Percentiles rank a stretch among this genome's conserved stretches.
Conservation (phyloP, 495 filamentous ascomycete species). For the Trichoderma virens region DNA sequence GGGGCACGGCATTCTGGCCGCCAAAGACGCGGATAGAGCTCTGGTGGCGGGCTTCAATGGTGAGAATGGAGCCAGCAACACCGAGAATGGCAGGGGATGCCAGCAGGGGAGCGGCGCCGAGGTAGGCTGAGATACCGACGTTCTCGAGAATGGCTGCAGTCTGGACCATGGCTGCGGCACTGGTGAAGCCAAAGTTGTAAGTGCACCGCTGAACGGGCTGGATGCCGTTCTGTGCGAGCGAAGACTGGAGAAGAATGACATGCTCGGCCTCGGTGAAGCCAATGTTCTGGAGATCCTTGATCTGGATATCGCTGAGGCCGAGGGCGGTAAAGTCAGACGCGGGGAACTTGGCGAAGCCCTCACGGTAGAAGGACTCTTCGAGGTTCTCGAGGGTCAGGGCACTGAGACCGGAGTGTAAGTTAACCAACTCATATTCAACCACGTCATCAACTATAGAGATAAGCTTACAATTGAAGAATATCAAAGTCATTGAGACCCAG, state of each 20-base stretch:
- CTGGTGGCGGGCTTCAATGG: slow-evolving; percentile 55
- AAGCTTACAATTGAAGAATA: slow-evolving; percentile 62
- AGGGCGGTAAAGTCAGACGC: slow-evolving; percentile 31
- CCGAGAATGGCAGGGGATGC: slow-evolving; percentile 43
- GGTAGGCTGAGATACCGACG: slow-evolving; percentile 55
- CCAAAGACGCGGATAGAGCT: slow-evolving; percentile 48
- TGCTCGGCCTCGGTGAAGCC: slow-evolving; percentile 48
- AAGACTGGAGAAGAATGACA: slow-evolving; percentile 46
- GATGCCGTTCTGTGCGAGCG: slow-evolving; percentile 46
- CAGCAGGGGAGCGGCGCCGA: slow-evolving; percentile 53
- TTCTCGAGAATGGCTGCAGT: slow-evolving; percentile 55
- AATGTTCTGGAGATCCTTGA: slow-evolving; percentile 32
- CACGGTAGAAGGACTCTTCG: slow-evolving; percentile 53
- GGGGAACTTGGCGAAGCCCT: slow-evolving; percentile 54
- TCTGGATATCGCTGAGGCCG: slow-evolving; percentile 26
- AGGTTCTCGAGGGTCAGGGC: slow-evolving; percentile 60
- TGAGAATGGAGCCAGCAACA: slow-evolving; percentile 51
- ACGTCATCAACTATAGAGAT: neutral
- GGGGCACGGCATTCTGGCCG: slow-evolving; percentile 41
- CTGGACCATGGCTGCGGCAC: slow-evolving; percentile 50
- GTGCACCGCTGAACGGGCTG: slow-evolving; percentile 51
- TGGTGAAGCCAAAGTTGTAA: slow-evolving; percentile 57
- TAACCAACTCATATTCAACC: neutral
- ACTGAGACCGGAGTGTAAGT: slow-evolving; percentile 29
- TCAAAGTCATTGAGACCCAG: slow-evolving; percentile 52